Percentiles rank a stretch among this genome's conserved stretches.
These are phyloP conservation scores for Spergularia azorica DNA, from an alignment of 179 eudicot species.

Conservation along the genomic window DNA sequence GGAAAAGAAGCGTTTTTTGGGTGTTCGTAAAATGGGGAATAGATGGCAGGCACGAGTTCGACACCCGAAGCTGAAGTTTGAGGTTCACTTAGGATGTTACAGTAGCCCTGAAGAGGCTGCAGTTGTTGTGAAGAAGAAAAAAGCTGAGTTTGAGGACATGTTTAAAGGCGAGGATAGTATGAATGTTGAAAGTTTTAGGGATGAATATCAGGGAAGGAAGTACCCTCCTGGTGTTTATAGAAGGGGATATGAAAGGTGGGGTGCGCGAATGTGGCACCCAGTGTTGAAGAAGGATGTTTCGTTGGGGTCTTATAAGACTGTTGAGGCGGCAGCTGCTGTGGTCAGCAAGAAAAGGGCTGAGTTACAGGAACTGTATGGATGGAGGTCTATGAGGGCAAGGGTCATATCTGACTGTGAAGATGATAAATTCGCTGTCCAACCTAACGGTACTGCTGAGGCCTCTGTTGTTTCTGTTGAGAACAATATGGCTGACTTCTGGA, in stretches of 20 bases:
- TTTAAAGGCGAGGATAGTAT: background rate
- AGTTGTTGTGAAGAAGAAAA: constrained; percentile 9
- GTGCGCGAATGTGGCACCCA: background rate
- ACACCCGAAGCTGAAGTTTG: background rate
- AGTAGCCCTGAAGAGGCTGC: constrained; percentile 20
- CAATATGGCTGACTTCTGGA: too few relatives aligned
- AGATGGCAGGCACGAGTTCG: constrained; percentile 4
- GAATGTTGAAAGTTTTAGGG: too few relatives aligned
- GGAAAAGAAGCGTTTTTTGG: background rate
- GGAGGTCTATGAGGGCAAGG: too few relatives aligned
- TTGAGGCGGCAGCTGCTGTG: background rate
- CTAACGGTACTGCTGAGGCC: too few relatives aligned
- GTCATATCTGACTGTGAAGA: too few relatives aligned
- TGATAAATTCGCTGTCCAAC: too few relatives aligned
- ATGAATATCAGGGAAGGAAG: background rate
- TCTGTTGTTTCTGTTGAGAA: too few relatives aligned
- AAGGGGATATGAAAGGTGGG: background rate
- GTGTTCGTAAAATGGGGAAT: background rate
- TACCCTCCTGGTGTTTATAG: background rate
- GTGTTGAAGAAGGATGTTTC: background rate
- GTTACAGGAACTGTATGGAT: background rate
- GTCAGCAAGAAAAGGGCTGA: background rate
- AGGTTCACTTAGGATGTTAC: background rate
- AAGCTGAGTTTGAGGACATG: background rate
- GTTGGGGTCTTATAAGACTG: background rate